phyloP scores from a whole-genome alignment of 176 grass and related monocot species.

The Aegilops speltoides region DNA sequence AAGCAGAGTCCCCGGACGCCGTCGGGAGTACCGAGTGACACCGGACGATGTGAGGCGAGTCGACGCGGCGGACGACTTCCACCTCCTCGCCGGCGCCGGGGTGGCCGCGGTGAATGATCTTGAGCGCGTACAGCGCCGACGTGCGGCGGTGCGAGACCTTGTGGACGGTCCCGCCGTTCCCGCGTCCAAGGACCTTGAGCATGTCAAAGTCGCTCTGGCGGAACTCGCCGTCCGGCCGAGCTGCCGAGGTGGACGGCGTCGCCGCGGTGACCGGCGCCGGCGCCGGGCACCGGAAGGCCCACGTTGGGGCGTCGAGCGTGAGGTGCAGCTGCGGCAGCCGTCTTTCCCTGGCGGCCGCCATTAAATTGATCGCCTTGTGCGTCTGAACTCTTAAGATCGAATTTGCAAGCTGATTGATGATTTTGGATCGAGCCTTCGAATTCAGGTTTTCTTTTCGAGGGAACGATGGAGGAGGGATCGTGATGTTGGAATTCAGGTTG shows the following conservation, averaged over 20 bases:
- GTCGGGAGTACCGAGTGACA: slow-evolving; percentile 17
- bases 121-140: slow-evolving; percentile 44
- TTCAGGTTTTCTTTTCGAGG: too few species aligned
- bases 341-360: neutral
- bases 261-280: neutral
- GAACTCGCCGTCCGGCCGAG: slow-evolving; percentile 4
- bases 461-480: too few species aligned
- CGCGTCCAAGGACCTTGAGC: slow-evolving; percentile 38
- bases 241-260: neutral
- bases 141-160: slow-evolving; percentile 50
- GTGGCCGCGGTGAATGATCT: neutral
- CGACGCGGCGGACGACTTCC: neutral
- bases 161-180: slow-evolving; percentile 52
- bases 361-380: neutral
- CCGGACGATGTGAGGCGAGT: slow-evolving; percentile 23
- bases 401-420: neutral
- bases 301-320: neutral
- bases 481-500: neutral
- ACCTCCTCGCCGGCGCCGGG: neutral
- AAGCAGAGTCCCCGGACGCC: neutral
- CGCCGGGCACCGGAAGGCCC: neutral
- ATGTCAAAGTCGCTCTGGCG: slow-evolving; percentile 27
- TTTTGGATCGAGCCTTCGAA: too few species aligned
- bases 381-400: neutral
- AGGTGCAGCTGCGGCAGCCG: neutral